Evolutionary conservation across 208 protist species (phyloP).

Genomic region (Novymonas esmeraldas): DNA sequence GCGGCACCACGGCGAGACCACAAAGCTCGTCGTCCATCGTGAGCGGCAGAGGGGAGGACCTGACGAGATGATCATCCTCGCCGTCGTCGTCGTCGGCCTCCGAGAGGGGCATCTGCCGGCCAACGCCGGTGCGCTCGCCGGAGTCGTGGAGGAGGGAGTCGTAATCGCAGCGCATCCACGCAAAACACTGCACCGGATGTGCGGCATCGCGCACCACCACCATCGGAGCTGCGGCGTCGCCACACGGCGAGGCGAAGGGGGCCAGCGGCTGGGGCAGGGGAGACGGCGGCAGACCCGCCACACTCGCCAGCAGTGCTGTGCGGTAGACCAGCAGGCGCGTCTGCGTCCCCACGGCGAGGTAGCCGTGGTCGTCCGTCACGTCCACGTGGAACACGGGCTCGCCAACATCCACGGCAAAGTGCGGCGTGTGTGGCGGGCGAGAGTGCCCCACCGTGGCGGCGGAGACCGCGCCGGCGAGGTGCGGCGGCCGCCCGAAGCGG

Average conservation of each 20-base stretch:
- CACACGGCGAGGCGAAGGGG: not conserved
- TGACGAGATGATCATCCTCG: no score
- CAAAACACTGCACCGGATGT: conserved; percentile 29
- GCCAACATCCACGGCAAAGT: conserved; percentile 15
- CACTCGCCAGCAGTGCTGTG: conserved; percentile 20
- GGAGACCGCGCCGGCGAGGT: not conserved
- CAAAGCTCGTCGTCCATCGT: conserved; percentile 5
- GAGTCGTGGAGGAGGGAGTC: conserved; percentile 12
- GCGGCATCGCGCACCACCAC: conserved; percentile 23
- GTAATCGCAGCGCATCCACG: conserved; percentile 37
- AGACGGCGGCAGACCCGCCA: conserved; percentile 1
- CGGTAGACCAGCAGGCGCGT: conserved; percentile 31
- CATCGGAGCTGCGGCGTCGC: conserved; percentile 10
- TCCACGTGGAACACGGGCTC: conserved; percentile 28
- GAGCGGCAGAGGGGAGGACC: not conserved
- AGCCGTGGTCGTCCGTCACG: conserved; percentile 26
- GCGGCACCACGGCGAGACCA: not conserved
- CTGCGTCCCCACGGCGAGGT: conserved; percentile 29
- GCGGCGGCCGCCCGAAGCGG: conserved; percentile 6
- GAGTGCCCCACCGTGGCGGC: not conserved
- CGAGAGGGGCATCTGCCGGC: not conserved
- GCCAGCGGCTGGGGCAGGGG: not conserved
- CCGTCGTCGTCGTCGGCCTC: conserved; percentile 5
- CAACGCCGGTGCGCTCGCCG: not conserved
- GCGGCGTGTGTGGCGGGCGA: not conserved